Base-by-base conservation (phyloP, 2,329 filamentous ascomycete species). In the Lasiodiplodia hormozganensis region DNA sequence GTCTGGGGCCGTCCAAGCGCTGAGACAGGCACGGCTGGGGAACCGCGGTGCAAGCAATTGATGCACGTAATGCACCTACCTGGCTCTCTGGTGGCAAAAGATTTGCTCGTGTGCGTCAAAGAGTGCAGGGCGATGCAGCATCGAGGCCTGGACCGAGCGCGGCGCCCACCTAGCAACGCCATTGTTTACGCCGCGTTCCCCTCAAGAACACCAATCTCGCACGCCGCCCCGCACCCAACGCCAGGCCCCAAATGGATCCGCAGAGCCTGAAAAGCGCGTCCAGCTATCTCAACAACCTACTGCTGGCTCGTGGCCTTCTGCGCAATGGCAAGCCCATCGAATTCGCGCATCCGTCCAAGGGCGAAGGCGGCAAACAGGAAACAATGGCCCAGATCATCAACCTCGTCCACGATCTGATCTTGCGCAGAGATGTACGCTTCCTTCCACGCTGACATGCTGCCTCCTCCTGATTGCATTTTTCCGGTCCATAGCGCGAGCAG, bases 371-470 rank as follows among this genome's bases (percentile, higher is more conserved):
- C 21, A 85, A 88, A 47, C 86, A 87, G 75, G 87, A 86, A 62
- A 92, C 92, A 21, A 95, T 96, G 89, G 91, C 92, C 23, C 88
- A 89, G 72, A 90, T 98, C 74, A 97, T 99, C 82, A 92, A 95
- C 76, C 86, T 99, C 28, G 89, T 99, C 60, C 97, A 99, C 80
- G 96, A 99, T 77, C 82, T 99, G 73, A 93, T 99, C 69, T 79
- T 97, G 70, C 88, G 94, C 72, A 89, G 94, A 84, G 96, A 99
- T 79, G 93, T 97, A 84, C 74, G 89, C 69, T 12, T 56, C 4
- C 12, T 3, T 25, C n/a, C n/a, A 34, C 31, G 25, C 43, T 6
- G 11, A 23, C 69, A 34, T 47, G 58, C 60, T 67, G 62, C 21
- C 31, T 4, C 11, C 12, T 23, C 3, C 21, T 60, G 16, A 68